Conservation (phyloP, 2,329 filamentous ascomycete genomes). For the Fusarium sp. region DNA sequence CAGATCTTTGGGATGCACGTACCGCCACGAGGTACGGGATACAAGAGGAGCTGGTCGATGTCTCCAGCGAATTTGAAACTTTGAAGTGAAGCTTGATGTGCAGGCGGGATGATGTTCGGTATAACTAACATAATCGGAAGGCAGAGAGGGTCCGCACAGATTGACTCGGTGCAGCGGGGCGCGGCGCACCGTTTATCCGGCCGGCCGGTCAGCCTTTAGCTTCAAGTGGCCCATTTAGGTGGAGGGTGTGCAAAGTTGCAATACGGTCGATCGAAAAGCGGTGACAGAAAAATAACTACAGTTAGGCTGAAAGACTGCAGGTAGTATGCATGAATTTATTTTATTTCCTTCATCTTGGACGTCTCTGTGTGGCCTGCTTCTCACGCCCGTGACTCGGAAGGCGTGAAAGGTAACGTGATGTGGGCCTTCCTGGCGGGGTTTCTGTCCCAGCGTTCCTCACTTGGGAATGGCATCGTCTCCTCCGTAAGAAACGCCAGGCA, state of each 20-base stretch:
- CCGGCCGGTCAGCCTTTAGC: slow-evolving; percentile 16
- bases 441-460: slow-evolving; percentile 9
- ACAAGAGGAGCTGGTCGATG: neutral
- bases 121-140: neutral
- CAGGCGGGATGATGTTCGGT: neutral
- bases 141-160: neutral
- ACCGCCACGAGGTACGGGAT: slow-evolving; percentile 21
- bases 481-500: slow-evolving; percentile 37
- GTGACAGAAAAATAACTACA: neutral
- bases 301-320: neutral
- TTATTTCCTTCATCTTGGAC: neutral
- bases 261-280: neutral
- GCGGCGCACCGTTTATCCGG: slow-evolving; percentile 19
- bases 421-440: slow-evolving; percentile 22
- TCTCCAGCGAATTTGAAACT: neutral
- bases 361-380: neutral
- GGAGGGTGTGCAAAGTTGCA: neutral
- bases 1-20: slow-evolving; percentile 37
- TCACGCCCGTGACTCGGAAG: slow-evolving; percentile 26
- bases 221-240: neutral
- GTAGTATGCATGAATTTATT: neutral
- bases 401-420: slow-evolving; percentile 39
- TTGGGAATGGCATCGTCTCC: slow-evolving; percentile 23
- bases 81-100: neutral
- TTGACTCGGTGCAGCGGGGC: slow-evolving; percentile 12